Evolutionary conservation across 2,329 filamentous ascomycete genomes (phyloP).

Genomic region (Orbilia oligospora): DNA sequence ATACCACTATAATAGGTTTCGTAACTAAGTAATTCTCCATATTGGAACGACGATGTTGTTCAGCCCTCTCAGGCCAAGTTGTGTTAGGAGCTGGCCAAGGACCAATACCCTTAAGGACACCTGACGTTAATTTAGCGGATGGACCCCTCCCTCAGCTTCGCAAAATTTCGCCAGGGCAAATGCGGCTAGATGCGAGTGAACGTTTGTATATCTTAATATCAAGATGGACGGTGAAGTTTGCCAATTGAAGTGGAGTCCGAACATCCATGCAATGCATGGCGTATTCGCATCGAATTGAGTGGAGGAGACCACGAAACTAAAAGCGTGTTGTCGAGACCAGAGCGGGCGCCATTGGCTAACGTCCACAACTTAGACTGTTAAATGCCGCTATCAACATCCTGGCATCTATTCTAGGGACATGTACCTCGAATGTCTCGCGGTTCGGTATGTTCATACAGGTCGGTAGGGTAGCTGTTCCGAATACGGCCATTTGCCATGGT

Average conservation of each 20-base stretch:
- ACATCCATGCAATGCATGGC: background rate
- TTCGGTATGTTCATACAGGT: background rate
- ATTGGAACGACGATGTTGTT: conserved; percentile 5
- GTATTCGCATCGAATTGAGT: too few relatives aligned
- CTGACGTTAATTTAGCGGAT: background rate
- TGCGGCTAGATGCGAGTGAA: background rate
- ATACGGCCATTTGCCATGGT: background rate
- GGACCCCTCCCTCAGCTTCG: background rate
- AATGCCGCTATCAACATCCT: background rate
- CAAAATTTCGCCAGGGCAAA: background rate
- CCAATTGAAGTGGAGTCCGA: background rate
- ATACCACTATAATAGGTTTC: background rate
- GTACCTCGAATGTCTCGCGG: background rate
- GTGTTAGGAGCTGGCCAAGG: background rate
- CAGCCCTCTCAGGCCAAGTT: conserved; percentile 9
- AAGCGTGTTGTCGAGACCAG: background rate
- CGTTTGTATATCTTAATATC: background rate
- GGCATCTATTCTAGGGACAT: background rate
- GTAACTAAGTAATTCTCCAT: background rate
- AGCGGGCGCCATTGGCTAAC: background rate
- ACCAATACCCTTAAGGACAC: background rate
- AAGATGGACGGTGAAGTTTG: background rate
- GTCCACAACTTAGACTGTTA: background rate
- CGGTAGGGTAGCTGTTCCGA: background rate
- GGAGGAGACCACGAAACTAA: background rate